Evolutionary conservation across 2,329 filamentous ascomycete genomes (phyloP).

Genomic region (Decorospora gaudefroyi): DNA sequence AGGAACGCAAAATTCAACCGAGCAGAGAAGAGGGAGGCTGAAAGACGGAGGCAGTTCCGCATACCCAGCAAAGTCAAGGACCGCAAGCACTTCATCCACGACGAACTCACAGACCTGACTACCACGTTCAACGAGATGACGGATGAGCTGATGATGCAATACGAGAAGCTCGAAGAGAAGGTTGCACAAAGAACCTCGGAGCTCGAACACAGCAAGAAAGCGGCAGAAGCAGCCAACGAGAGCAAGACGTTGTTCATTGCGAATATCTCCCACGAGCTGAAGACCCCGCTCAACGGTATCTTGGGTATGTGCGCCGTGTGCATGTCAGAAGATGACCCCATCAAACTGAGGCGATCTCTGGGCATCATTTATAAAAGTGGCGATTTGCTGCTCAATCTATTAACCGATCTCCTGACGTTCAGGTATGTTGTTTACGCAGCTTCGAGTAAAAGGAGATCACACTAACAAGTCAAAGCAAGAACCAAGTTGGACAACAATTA

Average conservation of each 20-base stretch:
- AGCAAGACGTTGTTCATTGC: constrained; percentile 98
- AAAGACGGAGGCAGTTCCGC: constrained; percentile 66
- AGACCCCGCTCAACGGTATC: constrained; percentile 94
- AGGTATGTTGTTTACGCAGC: constrained; percentile 22
- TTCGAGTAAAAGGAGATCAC: neutral
- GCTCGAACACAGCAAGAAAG: constrained; percentile 86
- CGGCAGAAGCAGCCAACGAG: constrained; percentile 91
- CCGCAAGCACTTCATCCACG: constrained; percentile 73
- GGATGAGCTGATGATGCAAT: constrained; percentile 85
- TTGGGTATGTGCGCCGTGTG: constrained; percentile 91
- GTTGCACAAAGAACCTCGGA: constrained; percentile 82
- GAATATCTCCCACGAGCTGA: constrained; percentile 85
- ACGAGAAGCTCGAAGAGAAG: constrained; percentile 79
- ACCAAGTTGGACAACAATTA: constrained; percentile 86
- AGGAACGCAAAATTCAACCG: constrained; percentile 41
- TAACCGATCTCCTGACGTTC: constrained; percentile 89
- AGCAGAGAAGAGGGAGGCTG: constrained; percentile 47
- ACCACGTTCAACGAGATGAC: constrained; percentile 92
- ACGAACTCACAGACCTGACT: constrained; percentile 83
- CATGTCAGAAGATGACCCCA: constrained; percentile 84
- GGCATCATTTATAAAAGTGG: constrained; percentile 88
- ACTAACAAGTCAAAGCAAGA: constrained; percentile 65
- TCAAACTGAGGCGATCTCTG: constrained; percentile 78
- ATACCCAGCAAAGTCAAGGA: constrained; percentile 84
- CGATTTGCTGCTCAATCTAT: constrained; percentile 79